phyloP scores from a whole-genome alignment of 345 rosid genomes.

The Eucalyptus tenuipes region DNA sequence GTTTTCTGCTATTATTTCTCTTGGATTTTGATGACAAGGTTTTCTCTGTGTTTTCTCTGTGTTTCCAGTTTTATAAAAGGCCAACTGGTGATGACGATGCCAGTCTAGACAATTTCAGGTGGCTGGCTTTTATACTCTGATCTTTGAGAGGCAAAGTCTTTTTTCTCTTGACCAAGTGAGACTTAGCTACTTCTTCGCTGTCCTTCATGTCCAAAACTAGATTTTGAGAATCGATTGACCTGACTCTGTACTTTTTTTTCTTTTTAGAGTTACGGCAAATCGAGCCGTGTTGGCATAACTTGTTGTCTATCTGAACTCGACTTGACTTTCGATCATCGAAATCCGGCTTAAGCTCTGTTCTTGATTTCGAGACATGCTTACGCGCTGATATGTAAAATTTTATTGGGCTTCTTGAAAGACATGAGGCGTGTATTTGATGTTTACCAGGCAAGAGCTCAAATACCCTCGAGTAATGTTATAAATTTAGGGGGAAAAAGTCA shows the following conservation, averaged over 20 bases:
- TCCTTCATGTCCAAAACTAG: neutral
- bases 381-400: too few relatives aligned
- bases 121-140: neutral
- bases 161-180: neutral
- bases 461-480: neutral
- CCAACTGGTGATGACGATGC: constrained; percentile 30
- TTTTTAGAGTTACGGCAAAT: neutral
- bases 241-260: neutral
- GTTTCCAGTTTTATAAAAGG: constrained; percentile 20
- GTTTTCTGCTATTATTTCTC: neutral
- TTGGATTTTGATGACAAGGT: neutral
- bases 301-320: neutral
- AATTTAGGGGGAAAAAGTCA: neutral
- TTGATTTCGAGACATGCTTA: neutral
- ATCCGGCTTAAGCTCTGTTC: neutral
- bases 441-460: neutral
- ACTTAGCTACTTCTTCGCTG: neutral
- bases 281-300: neutral
- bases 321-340: neutral
- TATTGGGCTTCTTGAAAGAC: neutral
- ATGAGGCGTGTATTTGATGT: neutral
- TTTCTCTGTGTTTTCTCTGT: neutral
- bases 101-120: constrained; percentile 6
- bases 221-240: neutral
- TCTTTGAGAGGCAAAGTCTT: neutral